phyloP scores from a whole-genome alignment of 805 yeast genomes.

The Ogataea allantospora region DNA sequence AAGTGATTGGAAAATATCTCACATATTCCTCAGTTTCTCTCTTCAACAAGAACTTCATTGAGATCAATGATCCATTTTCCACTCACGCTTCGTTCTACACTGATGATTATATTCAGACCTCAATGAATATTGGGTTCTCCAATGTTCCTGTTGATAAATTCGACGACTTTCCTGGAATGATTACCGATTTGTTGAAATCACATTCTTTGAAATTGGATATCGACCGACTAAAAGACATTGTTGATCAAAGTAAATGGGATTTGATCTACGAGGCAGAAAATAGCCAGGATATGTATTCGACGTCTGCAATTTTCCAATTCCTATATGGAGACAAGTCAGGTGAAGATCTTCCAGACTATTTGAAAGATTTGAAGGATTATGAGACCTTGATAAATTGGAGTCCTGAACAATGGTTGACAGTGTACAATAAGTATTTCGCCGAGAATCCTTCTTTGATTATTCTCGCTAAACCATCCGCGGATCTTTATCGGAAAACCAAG shows the following conservation, averaged over 20 bases:
- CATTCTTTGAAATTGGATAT: conserved; percentile 63
- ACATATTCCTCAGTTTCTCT: conserved; percentile 77
- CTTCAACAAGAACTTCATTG: conserved; percentile 69
- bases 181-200: conserved; percentile 48
- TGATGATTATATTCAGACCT: conserved; percentile 67
- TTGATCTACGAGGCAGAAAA: conserved; percentile 61
- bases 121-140: conserved; percentile 53
- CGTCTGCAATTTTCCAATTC: conserved; percentile 73
- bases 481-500: conserved; percentile 53
- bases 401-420: conserved; percentile 60
- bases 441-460: conserved; percentile 64
- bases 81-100: conserved; percentile 67
- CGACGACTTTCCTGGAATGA: conserved; percentile 48
- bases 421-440: conserved; percentile 53
- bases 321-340: conserved; percentile 71
- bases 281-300: conserved; percentile 58
- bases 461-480: conserved; percentile 68
- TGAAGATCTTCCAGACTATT: conserved; percentile 52
- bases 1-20: conserved; percentile 68
- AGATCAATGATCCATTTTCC: conserved; percentile 78
- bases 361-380: conserved; percentile 57
- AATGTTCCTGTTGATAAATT: conserved; percentile 77
- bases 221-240: conserved; percentile 60
- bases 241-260: conserved; percentile 63
- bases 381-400: conserved; percentile 61